Evolutionary conservation across 2,329 filamentous ascomycete genomes (phyloP), one percentile per base, ranked within the genome.

Genomic region (Pleurostoma richardsiae): DNA sequence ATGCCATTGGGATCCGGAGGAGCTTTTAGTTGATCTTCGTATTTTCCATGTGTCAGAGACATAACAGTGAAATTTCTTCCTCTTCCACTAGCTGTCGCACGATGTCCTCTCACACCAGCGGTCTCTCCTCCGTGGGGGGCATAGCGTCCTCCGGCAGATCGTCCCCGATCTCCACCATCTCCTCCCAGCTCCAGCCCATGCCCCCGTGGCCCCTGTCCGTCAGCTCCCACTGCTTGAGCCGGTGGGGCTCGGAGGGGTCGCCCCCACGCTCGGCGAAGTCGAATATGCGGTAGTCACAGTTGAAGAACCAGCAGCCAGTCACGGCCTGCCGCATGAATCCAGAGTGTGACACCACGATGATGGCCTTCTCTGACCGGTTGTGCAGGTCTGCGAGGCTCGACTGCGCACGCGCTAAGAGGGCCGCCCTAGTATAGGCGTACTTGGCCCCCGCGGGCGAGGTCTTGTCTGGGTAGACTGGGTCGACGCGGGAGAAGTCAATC

Each of bases 261-360:
- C 19, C 49, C 39, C 36, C 33, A 19, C 28, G 43, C 42, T 57
- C 59, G 8, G 59, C 69, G 52, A 82, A 80, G 19, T 79, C 72
- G 55, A 85, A 86, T 30, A 85, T 66, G 10, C 83, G 73, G 60
- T 81, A 86, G 55, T 86, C 83, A 8, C 76, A 77, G 51, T 86
- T 86, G 58, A 74, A 77, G 55, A 70, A 82, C 67, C 68, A 77
- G 52, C 67, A 68, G 2, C 80, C 76, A 6, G 71, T 73, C 6
- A 86, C 73, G 6, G 73, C 79, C 3, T 70, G 60, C n/a, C 82
- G 67, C 51, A 86, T 55, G 59, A 86, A 86, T 0, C 75, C 80
- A 2, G 82, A 80, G 63, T 86, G 83, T 2, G 77, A 79, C 4
- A 87, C 81, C 0, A 86, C 82, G 7, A 83, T 71, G 45, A 87